A percentile compares a stretch with the other conserved stretches of the same genome.
Conservation (phyloP, 2,329 filamentous ascomycete species). For the Pseudocercospora pini-densiflorae region DNA sequence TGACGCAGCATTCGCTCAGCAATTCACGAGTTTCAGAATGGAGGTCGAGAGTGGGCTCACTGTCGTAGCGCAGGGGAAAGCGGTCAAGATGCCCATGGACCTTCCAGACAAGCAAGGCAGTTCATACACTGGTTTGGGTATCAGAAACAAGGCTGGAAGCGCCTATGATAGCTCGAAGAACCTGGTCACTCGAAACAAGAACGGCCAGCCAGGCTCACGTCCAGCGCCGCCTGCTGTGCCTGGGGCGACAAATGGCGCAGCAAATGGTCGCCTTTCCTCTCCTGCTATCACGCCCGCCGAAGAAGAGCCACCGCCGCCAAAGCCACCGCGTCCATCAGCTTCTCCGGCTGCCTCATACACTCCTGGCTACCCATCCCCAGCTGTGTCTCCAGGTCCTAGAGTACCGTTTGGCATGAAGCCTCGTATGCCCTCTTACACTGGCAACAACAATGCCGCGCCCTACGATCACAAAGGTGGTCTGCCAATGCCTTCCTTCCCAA, state of each 20-base stretch:
- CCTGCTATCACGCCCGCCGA: slow-evolving; percentile 12
- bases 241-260: slow-evolving; percentile 7
- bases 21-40: slow-evolving; percentile 66
- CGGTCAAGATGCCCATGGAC: slow-evolving; percentile 61
- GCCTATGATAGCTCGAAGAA: slow-evolving; percentile 10
- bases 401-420: slow-evolving; percentile 33
- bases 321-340: slow-evolving; percentile 39
- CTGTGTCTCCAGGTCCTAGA: slow-evolving; percentile 22
- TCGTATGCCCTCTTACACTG: slow-evolving; percentile 28
- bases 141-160: slow-evolving; percentile 44
- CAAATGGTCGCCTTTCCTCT: slow-evolving; percentile 5
- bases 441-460: slow-evolving; percentile 20
- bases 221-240: slow-evolving; percentile 11
- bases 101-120: slow-evolving; percentile 48
- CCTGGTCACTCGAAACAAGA: slow-evolving; percentile 17
- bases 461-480: slow-evolving; percentile 31
- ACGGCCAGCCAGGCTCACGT: slow-evolving; percentile 9
- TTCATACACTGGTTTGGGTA: slow-evolving; percentile 53
- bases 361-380: slow-evolving; percentile 11
- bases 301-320: slow-evolving; percentile 37
- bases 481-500: slow-evolving; percentile 19
- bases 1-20: slow-evolving; percentile 66
- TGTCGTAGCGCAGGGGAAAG: slow-evolving; percentile 69
- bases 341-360: slow-evolving; percentile 21
- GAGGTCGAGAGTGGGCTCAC: slow-evolving; percentile 67